Base-by-base conservation (phyloP, 2,329 filamentous ascomycete genomes). In the Beauveria rudraprayagi region DNA sequence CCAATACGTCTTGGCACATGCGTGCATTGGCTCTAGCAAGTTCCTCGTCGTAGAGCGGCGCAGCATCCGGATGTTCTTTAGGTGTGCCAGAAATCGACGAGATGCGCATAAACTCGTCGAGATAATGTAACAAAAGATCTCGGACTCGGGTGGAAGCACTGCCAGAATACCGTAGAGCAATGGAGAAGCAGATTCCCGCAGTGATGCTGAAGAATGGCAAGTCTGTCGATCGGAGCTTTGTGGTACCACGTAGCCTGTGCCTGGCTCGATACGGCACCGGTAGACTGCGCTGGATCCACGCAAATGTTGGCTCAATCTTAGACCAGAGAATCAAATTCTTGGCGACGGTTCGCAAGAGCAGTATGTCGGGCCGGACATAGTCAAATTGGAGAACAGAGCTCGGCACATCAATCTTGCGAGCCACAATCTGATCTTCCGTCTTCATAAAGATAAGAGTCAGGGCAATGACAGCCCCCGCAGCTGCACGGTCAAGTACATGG, bases 361-460 rank as follows among this genome's bases (percentile, higher is more conserved):
- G 88, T 47, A 97, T 87, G 70, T 99, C 94, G 0, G 94, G 94
- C 2, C 94, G 86, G 19, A 97, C 88, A 70, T 97, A 97, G 71
- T 97, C 94, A 71, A 96, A 97, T 66, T 97, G 92, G 40, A 94
- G 81, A 28, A 90, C 77, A 0, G 94, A 95, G 65, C 96, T 89
- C 0, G 95, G 95, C 0, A 97, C 87, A 71, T 97, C 91, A 57
- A 99, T 88, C 77, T 97, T 97, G 61, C 88, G 85, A 3, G 94
- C 94, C 22, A 99, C 83, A 17, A 90, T 86, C 62, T 85, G 82
- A 70, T 99, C 91, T 65, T 95, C 91, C 0, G 93, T 94, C 74
- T 97, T 97, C 91, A 99, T 94, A 73, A 93, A 99, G 37, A 99
- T 93, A 59, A 99, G 82, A 1, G 92, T 85, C 62, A 97, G 81